These are phyloP conservation scores for Puccinia novopanici DNA, from an alignment of 1,284 basidiomycete genomes.

Conservation along the genomic window DNA sequence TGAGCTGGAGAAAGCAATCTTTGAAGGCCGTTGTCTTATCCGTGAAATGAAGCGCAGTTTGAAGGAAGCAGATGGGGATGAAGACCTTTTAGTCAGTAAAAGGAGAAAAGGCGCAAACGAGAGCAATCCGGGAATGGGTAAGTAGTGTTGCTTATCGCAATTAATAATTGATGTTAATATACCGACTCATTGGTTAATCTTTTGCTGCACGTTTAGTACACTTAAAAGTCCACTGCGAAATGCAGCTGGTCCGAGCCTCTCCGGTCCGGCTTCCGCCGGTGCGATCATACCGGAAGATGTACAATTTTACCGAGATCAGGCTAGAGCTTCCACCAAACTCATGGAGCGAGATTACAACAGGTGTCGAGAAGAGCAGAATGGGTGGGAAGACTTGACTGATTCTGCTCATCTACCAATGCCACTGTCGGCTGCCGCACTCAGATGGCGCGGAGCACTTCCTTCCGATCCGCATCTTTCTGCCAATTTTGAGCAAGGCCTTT, in stretches of 20 bases:
- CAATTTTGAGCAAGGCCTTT: constrained; percentile 56
- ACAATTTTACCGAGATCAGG: constrained; percentile 65
- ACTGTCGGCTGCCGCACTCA: constrained; percentile 61
- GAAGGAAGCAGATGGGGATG: constrained; percentile 72
- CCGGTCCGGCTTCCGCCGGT: constrained; percentile 57
- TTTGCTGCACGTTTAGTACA: constrained; percentile 52
- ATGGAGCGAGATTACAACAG: constrained; percentile 70
- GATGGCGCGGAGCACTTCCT: constrained; percentile 59
- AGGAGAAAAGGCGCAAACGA: constrained; percentile 67
- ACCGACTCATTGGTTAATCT: constrained; percentile 52
- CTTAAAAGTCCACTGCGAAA: constrained; percentile 62
- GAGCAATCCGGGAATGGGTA: constrained; percentile 57
- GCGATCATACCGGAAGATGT: constrained; percentile 66
- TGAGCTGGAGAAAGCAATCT: constrained; percentile 68
- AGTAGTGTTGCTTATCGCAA: constrained; percentile 50
- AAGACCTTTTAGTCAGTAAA: constrained; percentile 73
- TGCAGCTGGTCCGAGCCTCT: constrained; percentile 62
- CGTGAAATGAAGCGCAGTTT: constrained; percentile 78
- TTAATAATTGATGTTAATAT: constrained; percentile 55
- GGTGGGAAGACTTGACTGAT: constrained; percentile 83
- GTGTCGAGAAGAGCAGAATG: constrained; percentile 69
- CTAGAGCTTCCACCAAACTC: constrained; percentile 66
- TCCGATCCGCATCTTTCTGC: constrained; percentile 58
- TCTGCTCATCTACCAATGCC: constrained; percentile 71
- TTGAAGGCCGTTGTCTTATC: constrained; percentile 75